phyloP scores from a whole-genome alignment of 441 rosid genomes.

The Corymbia calophylla region DNA sequence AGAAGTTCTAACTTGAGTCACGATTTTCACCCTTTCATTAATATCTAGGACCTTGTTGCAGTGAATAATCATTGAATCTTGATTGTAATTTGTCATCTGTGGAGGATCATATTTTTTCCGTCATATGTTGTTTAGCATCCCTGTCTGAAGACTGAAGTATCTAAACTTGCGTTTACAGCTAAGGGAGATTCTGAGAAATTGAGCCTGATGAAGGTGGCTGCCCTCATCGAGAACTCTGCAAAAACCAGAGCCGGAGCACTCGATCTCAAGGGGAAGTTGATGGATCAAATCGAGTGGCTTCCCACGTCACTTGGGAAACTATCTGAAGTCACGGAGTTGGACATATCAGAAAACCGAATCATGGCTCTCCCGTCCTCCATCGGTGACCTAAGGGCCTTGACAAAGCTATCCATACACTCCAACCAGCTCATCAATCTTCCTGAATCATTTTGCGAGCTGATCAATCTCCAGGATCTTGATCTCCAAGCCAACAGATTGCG shows the following conservation, averaged over 20 bases:
- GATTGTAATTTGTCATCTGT: neutral
- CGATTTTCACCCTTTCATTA: neutral
- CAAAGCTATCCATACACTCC: slow-evolving; percentile 45
- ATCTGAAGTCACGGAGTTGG: slow-evolving; percentile 28
- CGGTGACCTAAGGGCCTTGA: slow-evolving; percentile 32
- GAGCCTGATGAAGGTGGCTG: slow-evolving; percentile 50
- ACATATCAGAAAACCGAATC: slow-evolving; percentile 51
- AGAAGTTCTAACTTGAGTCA: neutral
- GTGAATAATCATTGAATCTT: neutral
- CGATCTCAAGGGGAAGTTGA: slow-evolving; percentile 56
- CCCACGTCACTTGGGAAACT: slow-evolving; percentile 57
- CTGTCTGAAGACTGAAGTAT: neutral
- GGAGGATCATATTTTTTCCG: neutral
- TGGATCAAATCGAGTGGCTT: slow-evolving; percentile 63
- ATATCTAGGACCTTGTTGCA: neutral
- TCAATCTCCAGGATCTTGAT: slow-evolving; percentile 38
- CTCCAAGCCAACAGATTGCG: slow-evolving; percentile 49
- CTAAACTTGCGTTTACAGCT: slow-evolving; percentile 14
- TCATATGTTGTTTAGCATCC: neutral
- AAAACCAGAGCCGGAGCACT: slow-evolving; percentile 30
- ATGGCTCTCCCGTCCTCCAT: slow-evolving; percentile 55
- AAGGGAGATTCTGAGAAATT: slow-evolving; percentile 31
- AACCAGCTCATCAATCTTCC: slow-evolving; percentile 66
- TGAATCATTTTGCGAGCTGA: slow-evolving; percentile 42
- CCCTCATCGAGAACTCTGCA: slow-evolving; percentile 45